Evolutionary conservation across 2,329 filamentous ascomycete species (phyloP), one percentile per base, ranked within the genome.

Genomic region (Aschersonia sp.): DNA sequence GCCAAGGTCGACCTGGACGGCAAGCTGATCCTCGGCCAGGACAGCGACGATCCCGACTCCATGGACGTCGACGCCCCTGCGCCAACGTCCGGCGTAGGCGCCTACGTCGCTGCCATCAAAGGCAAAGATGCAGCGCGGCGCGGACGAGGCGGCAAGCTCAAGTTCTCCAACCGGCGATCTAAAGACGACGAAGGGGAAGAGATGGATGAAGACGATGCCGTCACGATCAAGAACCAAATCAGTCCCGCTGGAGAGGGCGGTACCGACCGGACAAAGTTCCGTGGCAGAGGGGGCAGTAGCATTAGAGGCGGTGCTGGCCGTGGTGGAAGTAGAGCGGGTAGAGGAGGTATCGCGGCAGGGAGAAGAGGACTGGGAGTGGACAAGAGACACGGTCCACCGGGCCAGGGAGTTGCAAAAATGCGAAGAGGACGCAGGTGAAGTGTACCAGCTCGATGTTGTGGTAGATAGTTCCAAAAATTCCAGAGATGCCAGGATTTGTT

Each of bases 1-100:
- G 81, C 81, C 47, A 85, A 79, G 70, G 73, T 73, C 10, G 81
- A 92, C 58, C 64, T 82, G 45, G 86, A 94, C 60, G 87, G 87
- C 52, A 92, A 89, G 67, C 75, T 94, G 42, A 76, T 94, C 54
- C 73, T 94, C 47, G 83, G 81, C 56, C 71, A 74, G 56, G 74
- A 75, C 45, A 65, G 65, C 44, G 69, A 74, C 43, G 70, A 69
- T 9, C 71, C 70, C 28, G 44, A 69, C 48, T 66, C 67, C 42
- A 84, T 83, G 75, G 75, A 77, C 32, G 65, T 86, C 56, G 83
- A 89, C 56, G 67, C 72, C 45, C 70, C 76, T 28, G 65, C 81
- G 56, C 78, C 84, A 52, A 67, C 60, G 29, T 42, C 40, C 6
- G 81, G 81, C 9, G 78, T 85, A 4, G 75, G 75, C 51, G 82